Evolutionary conservation across 1,139 yeast species (phyloP).

Genomic region (Taphrina populina): DNA sequence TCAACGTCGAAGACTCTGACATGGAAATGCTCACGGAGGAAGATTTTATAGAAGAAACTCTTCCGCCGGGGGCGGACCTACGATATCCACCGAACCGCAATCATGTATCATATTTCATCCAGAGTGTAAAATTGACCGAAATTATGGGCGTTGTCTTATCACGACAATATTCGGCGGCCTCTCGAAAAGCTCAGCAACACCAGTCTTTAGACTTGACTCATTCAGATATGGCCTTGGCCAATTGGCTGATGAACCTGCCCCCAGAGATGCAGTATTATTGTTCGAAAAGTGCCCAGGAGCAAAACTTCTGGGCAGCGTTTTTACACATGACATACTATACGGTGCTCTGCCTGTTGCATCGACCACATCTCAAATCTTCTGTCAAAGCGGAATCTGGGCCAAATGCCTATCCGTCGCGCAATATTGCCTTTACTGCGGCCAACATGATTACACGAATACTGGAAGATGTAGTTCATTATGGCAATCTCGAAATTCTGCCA

Average conservation of each 20-base stretch:
- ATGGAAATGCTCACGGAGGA: conserved; percentile 68
- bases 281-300: conserved; percentile 54
- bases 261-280: conserved; percentile 59
- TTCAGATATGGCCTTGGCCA: conserved; percentile 77
- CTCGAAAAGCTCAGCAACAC: conserved; percentile 53
- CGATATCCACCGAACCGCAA: conserved; percentile 52
- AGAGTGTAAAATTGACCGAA: conserved; percentile 67
- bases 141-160: conserved; percentile 69
- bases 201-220: conserved; percentile 60
- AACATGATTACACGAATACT: conserved; percentile 71
- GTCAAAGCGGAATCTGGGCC: conserved; percentile 44
- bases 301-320: conserved; percentile 60
- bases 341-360: conserved; percentile 66
- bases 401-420: conserved; percentile 73
- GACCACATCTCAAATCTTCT: conserved; percentile 57
- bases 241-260: conserved; percentile 73
- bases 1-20: conserved; percentile 73
- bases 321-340: conserved; percentile 73
- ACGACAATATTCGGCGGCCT: conserved; percentile 70
- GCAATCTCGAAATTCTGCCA: conserved; percentile 57
- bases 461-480: conserved; percentile 57
- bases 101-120: conserved; percentile 60
- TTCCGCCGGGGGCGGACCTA: conserved; percentile 48
- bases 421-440: conserved; percentile 81
- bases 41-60: conserved; percentile 63